These are phyloP conservation scores for Geoglossum glabrum DNA, from an alignment of 495 filamentous ascomycete species.

Conservation along the genomic window DNA sequence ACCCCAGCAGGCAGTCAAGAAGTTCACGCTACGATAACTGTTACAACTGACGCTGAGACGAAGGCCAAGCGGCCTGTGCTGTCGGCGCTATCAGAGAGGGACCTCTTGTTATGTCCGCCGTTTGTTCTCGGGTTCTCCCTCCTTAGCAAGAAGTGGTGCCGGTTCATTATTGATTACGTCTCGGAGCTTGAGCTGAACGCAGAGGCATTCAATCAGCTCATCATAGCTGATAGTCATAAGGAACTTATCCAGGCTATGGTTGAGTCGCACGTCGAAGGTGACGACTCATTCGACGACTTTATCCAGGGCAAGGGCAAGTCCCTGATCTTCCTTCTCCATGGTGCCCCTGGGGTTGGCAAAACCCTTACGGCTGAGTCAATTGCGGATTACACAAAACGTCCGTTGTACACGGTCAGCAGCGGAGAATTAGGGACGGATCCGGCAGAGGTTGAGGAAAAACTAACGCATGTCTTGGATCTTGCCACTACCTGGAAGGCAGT, in stretches of 20 bases:
- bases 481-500: constrained; percentile 32
- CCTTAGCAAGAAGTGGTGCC: not conserved
- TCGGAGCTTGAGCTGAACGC: not conserved
- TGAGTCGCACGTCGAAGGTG: not conserved
- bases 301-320: constrained; percentile 35
- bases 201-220: not conserved
- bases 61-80: not conserved
- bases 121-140: not conserved
- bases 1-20: not conserved
- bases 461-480: constrained; percentile 30
- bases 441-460: constrained; percentile 26
- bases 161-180: not conserved
- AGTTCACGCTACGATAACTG: not conserved
- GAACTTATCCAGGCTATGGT: not conserved
- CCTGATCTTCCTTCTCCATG: constrained; percentile 36
- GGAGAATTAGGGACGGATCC: constrained; percentile 34
- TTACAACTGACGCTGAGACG: not conserved
- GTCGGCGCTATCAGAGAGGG: not conserved
- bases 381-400: constrained; percentile 29
- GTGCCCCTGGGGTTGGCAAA: constrained; percentile 37
- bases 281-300: constrained; percentile 16
- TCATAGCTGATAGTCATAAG: not conserved
- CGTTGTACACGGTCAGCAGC: constrained; percentile 31
- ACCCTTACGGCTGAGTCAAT: constrained; percentile 35
- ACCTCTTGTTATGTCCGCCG: not conserved